Conservation (phyloP, 306 rosid species). For the Ormosia emarginata region DNA sequence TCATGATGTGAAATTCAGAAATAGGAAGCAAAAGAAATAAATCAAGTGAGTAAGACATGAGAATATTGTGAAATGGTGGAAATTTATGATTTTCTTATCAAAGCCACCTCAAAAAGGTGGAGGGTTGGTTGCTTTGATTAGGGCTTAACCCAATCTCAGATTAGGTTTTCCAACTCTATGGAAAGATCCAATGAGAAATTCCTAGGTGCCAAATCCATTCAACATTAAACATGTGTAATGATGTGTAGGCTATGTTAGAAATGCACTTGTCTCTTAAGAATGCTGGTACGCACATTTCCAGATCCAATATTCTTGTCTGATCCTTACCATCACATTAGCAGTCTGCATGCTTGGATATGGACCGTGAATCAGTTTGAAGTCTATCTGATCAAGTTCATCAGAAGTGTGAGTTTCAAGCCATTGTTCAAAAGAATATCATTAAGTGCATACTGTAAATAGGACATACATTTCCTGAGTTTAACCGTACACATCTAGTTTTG, state of each 20-base stretch:
- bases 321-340: neutral
- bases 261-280: neutral
- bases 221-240: neutral
- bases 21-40: neutral
- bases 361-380: conserved; percentile 9
- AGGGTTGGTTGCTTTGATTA: neutral
- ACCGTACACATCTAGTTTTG: neutral
- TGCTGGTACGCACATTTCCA: neutral
- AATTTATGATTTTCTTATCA: neutral
- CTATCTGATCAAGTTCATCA: conserved; percentile 5
- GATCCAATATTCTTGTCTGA: neutral
- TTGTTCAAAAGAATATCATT: neutral
- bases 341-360: neutral
- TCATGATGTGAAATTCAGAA: neutral
- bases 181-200: neutral
- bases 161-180: neutral
- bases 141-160: neutral
- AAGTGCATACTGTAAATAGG: neutral
- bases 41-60: neutral
- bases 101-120: neutral
- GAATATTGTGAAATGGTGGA: neutral
- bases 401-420: conserved; percentile 2
- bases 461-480: neutral
- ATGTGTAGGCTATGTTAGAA: neutral
- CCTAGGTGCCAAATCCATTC: neutral